Percentiles rank a stretch among this genome's conserved stretches.
Evolutionary conservation across 192 early-diverging fungal species (phyloP).

Genomic region (Spizellomyces sp.): DNA sequence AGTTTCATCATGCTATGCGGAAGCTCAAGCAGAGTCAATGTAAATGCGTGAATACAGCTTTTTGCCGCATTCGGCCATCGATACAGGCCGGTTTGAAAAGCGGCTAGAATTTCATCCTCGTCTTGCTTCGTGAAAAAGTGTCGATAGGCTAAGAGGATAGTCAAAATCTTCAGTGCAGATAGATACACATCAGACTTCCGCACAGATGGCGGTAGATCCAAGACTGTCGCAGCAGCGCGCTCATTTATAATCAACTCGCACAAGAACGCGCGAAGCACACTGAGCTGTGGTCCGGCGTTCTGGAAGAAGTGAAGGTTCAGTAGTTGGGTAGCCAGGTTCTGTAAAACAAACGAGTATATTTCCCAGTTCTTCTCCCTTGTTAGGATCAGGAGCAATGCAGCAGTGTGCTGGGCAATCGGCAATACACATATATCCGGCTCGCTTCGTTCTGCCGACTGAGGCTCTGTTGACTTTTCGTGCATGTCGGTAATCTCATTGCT

Average conservation of each 20-base stretch:
- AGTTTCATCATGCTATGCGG: conserved; percentile 75
- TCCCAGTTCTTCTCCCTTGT: conserved; percentile 71
- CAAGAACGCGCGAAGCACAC: conserved; percentile 51
- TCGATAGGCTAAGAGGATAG: conserved; percentile 68
- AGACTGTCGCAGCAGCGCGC: conserved; percentile 59
- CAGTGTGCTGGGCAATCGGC: conserved; percentile 54
- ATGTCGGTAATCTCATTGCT: background rate
- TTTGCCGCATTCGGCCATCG: conserved; percentile 70
- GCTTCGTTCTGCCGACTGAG: background rate
- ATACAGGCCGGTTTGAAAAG: conserved; percentile 75
- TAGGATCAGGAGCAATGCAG: conserved; percentile 59
- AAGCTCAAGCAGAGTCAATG: conserved; percentile 78
- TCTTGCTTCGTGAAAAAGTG: conserved; percentile 66
- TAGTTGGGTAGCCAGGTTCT: conserved; percentile 69
- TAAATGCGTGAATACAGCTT: conserved; percentile 81
- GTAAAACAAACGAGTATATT: conserved; percentile 69
- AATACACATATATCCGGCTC: background rate
- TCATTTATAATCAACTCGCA: conserved; percentile 62
- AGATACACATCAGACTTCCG: conserved; percentile 72
- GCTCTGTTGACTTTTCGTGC: background rate
- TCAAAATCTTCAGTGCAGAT: conserved; percentile 61
- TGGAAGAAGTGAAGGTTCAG: conserved; percentile 75
- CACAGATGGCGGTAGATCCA: conserved; percentile 54
- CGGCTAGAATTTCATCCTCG: conserved; percentile 69
- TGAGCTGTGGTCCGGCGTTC: conserved; percentile 55